Evolutionary conservation across 176 grass and related monocot genomes (phyloP).

Genomic region (Eleusine indica): DNA sequence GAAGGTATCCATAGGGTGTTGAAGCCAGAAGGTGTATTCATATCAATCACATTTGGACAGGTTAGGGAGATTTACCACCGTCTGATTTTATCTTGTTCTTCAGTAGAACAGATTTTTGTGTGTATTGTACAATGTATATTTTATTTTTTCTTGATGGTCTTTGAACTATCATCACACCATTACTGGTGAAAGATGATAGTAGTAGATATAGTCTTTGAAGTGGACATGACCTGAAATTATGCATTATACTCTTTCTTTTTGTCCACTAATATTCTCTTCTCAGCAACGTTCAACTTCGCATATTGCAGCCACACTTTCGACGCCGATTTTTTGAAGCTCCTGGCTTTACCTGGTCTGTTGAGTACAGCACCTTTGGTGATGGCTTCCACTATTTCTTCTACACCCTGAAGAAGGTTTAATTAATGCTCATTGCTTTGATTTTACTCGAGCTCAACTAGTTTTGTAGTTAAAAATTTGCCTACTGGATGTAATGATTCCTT

Average conservation of each 20-base stretch:
- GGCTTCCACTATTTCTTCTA: slow-evolving; percentile 95
- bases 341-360: slow-evolving; percentile 78
- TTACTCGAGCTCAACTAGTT: background rate
- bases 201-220: background rate
- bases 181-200: background rate
- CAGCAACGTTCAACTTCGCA: slow-evolving; percentile 15
- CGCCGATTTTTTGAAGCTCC: slow-evolving; percentile 69
- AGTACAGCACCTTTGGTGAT: slow-evolving; percentile 82
- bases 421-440: background rate
- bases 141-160: background rate
- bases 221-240: background rate
- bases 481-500: background rate
- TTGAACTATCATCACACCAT: background rate
- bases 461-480: background rate
- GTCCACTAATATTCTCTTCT: background rate
- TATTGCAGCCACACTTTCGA: slow-evolving; percentile 83
- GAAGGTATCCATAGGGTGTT: slow-evolving; percentile 77
- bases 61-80: slow-evolving; percentile 35
- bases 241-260: background rate
- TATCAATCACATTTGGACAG: slow-evolving; percentile 94
- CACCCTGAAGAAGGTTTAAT: slow-evolving; percentile 76
- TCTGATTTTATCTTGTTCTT: slow-evolving; percentile 5
- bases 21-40: slow-evolving; percentile 73
- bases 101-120: background rate
- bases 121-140: background rate